Evolutionary conservation across 176 grass and related monocot genomes (phyloP).

Genomic region (Juncus inflexus): DNA sequence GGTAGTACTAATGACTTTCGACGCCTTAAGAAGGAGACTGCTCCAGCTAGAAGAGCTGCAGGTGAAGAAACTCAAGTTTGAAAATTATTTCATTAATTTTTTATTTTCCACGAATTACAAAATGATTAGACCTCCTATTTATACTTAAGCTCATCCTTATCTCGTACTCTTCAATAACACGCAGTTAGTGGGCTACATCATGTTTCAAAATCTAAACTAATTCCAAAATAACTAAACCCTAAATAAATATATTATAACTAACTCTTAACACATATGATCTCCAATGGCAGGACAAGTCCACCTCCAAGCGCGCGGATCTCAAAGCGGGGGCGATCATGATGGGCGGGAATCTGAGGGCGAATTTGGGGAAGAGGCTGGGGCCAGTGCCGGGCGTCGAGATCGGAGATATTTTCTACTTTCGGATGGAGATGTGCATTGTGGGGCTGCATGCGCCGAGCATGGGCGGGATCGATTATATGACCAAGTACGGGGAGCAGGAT

Average conservation of each 20-base stretch:
- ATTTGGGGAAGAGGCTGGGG: slow-evolving; percentile 56
- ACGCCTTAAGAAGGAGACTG: slow-evolving; percentile 69
- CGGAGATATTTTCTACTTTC: slow-evolving; percentile 95
- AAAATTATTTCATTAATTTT: too few species aligned
- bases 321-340: slow-evolving; percentile 62
- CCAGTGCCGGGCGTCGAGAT: slow-evolving; percentile 63
- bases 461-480: slow-evolving; percentile 93
- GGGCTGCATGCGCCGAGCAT: slow-evolving; percentile 84
- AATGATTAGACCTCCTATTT: too few species aligned
- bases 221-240: too few species aligned
- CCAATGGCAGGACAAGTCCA: too few species aligned
- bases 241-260: too few species aligned
- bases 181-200: too few species aligned
- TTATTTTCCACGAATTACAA: too few species aligned
- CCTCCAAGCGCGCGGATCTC: slow-evolving; percentile 56
- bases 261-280: too few species aligned
- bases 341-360: slow-evolving; percentile 52
- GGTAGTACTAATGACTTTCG: slow-evolving; percentile 67
- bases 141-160: too few species aligned
- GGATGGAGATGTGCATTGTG: slow-evolving; percentile 79
- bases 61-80: slow-evolving; percentile 17
- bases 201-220: too few species aligned
- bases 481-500: slow-evolving; percentile 52
- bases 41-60: slow-evolving; percentile 72
- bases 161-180: too few species aligned